Percentiles rank a stretch among this genome's conserved stretches.
phyloP scores from a whole-genome alignment of 2,329 filamentous ascomycete genomes.

The Ophiosphaerella herpotricha region DNA sequence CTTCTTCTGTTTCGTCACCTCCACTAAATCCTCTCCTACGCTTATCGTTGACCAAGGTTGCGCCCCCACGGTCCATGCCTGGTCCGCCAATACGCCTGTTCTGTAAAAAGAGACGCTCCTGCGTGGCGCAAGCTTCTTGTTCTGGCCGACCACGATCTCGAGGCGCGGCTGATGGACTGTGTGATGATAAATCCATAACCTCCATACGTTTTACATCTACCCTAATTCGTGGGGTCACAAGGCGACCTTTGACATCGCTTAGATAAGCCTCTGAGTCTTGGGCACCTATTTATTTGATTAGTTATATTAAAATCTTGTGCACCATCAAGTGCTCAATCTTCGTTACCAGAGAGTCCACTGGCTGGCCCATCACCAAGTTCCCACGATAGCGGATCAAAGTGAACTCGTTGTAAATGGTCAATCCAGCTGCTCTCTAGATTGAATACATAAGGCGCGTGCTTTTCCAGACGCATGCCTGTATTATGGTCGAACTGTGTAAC shows the following conservation, averaged over 20 bases:
- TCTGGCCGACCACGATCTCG: constrained; percentile 44
- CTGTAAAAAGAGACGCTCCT: constrained; percentile 53
- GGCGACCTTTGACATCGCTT: constrained; percentile 52
- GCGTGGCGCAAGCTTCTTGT: constrained; percentile 52
- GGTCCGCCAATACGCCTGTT: constrained; percentile 58
- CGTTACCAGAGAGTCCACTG: constrained; percentile 61
- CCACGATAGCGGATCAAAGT: constrained; percentile 61
- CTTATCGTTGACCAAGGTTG: constrained; percentile 57
- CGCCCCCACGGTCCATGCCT: constrained; percentile 59
- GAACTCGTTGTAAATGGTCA: constrained; percentile 57
- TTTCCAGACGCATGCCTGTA: constrained; percentile 28
- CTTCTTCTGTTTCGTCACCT: constrained; percentile 56
- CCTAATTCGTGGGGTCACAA: constrained; percentile 52
- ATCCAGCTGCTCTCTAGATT: constrained; percentile 50
- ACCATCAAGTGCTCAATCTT: constrained; percentile 14
- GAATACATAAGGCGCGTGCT: constrained; percentile 40
- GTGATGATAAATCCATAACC: constrained; percentile 1
- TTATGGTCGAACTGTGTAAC: constrained; percentile 24
- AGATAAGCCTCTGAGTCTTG: constrained; percentile 54
- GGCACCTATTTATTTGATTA: constrained; percentile 37
- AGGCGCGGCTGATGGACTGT: constrained; percentile 27
- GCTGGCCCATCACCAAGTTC: constrained; percentile 64
- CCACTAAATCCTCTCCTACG: constrained; percentile 56
- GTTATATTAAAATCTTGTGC: constrained; percentile 12
- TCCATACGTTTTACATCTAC: constrained; percentile 22